These are phyloP conservation scores for Rhodotorula kratochvilovae DNA, from an alignment of 768 basidiomycete genomes.

Conservation along the genomic window DNA sequence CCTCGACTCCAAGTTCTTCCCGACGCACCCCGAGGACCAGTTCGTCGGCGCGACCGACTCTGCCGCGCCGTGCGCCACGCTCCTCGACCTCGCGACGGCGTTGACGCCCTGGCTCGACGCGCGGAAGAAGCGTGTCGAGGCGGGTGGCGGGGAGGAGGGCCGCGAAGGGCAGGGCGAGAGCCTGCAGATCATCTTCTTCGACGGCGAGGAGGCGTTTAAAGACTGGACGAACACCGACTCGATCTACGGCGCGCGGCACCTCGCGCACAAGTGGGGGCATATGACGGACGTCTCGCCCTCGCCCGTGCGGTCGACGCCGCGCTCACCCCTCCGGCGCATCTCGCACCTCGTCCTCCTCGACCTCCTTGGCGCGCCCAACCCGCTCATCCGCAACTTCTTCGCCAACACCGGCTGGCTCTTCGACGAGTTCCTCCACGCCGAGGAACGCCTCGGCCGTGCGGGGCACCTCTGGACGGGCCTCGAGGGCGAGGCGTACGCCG, in stretches of 20 bases:
- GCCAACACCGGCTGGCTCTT: conserved; percentile 89
- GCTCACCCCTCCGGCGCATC: conserved; percentile 68
- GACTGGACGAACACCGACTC: conserved; percentile 85
- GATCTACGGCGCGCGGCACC: conserved; percentile 92
- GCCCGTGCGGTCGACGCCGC: conserved; percentile 43
- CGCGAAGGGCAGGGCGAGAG: conserved; percentile 67
- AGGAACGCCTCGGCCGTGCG: conserved; percentile 62
- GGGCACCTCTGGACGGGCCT: conserved; percentile 55
- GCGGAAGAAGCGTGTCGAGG: conserved; percentile 57
- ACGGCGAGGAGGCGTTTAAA: conserved; percentile 94
- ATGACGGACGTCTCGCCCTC: conserved; percentile 59
- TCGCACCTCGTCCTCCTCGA: conserved; percentile 91
- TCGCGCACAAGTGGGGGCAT: conserved; percentile 76
- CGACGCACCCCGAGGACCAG: conserved; percentile 50
- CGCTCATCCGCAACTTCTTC: conserved; percentile 74
- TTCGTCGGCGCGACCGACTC: conserved; percentile 98
- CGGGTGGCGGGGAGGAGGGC: conserved; percentile 55
- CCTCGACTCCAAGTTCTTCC: conserved; percentile 41
- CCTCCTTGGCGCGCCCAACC: conserved; percentile 72
- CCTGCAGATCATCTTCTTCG: conserved; percentile 88
- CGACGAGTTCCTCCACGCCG: conserved; percentile 67
- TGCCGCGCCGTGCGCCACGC: conserved; percentile 87
- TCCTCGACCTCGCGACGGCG: conserved; percentile 78
- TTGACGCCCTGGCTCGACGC: conserved; percentile 58
- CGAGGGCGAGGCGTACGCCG: conserved; percentile 30